Percentiles rank a stretch among this genome's conserved stretches.
Evolutionary conservation across 2,329 filamentous ascomycete species (phyloP).

Genomic region (Verticillium dahliae): DNA sequence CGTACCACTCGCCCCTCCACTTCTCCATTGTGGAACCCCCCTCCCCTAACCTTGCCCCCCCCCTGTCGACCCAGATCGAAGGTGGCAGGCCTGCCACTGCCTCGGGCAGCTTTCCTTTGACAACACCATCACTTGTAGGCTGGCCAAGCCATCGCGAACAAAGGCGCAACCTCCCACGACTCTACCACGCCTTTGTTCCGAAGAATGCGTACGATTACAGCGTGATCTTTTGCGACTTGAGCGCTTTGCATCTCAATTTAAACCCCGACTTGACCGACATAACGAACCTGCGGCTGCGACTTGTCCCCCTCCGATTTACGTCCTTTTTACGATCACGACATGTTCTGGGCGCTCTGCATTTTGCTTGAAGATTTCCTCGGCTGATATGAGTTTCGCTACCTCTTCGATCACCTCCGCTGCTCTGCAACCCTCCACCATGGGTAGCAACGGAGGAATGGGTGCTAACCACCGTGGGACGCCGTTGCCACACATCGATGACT

Average conservation of each 20-base stretch:
- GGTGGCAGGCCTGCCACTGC: neutral
- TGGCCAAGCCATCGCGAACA: neutral
- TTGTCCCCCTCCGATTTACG: neutral
- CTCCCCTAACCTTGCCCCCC: neutral
- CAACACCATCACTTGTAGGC: neutral
- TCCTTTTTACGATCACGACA: neutral
- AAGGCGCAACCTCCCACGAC: neutral
- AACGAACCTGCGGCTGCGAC: neutral
- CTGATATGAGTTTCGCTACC: neutral
- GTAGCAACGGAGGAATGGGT: conserved; percentile 5
- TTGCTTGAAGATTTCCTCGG: neutral
- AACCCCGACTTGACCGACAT: neutral
- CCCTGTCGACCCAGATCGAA: neutral
- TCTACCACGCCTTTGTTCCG: neutral
- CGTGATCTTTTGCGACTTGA: neutral
- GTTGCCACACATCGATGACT: conserved; percentile 48
- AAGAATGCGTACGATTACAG: neutral
- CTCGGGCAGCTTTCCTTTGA: neutral
- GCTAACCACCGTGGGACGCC: conserved; percentile 22
- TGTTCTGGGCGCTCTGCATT: neutral
- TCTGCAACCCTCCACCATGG: neutral
- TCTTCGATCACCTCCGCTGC: neutral
- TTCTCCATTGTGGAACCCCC: neutral
- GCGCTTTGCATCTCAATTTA: neutral
- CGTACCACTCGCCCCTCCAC: neutral